Evolutionary conservation across 768 basidiomycete genomes (phyloP).

Genomic region (Cyathus striatus): DNA sequence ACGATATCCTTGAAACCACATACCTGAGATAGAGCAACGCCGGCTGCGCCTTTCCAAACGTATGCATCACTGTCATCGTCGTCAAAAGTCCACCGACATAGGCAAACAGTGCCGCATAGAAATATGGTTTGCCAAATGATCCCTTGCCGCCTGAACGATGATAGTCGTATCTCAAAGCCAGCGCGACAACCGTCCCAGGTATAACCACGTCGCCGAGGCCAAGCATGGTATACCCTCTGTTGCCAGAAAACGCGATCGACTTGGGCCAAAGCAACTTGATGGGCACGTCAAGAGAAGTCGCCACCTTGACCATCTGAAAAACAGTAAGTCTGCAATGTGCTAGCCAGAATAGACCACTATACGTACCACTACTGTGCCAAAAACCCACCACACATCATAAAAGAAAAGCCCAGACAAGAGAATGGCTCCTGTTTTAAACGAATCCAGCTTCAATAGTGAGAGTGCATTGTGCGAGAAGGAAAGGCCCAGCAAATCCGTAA

Average conservation of each 20-base stretch:
- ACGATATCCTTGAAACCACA: constrained; percentile 10
- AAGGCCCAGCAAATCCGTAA: constrained; percentile 73
- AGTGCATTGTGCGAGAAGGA: constrained; percentile 82
- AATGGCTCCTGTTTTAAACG: constrained; percentile 81
- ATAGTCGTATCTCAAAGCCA: constrained; percentile 83
- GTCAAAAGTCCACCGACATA: constrained; percentile 69
- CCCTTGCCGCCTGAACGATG: constrained; percentile 29
- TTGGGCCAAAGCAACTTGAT: constrained; percentile 92
- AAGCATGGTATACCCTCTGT: constrained; percentile 77
- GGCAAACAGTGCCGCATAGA: constrained; percentile 58
- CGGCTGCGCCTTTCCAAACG: constrained; percentile 74
- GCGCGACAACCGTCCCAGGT: constrained; percentile 66
- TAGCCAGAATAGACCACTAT: neutral
- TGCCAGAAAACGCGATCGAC: constrained; percentile 41
- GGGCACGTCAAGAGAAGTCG: constrained; percentile 83
- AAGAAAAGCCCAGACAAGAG: constrained; percentile 82
- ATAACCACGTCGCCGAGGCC: constrained; percentile 86
- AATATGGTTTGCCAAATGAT: constrained; percentile 68
- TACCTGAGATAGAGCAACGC: constrained; percentile 90
- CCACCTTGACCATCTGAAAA: constrained; percentile 86
- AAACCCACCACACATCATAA: constrained; percentile 96
- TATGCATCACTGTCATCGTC: constrained; percentile 87
- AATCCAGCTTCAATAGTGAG: constrained; percentile 77
- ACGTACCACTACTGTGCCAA: constrained; percentile 79
- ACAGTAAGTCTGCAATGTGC: neutral